phyloP scores from a whole-genome alignment of 306 rosid genomes.

The Cyclanthera cordifolia region DNA sequence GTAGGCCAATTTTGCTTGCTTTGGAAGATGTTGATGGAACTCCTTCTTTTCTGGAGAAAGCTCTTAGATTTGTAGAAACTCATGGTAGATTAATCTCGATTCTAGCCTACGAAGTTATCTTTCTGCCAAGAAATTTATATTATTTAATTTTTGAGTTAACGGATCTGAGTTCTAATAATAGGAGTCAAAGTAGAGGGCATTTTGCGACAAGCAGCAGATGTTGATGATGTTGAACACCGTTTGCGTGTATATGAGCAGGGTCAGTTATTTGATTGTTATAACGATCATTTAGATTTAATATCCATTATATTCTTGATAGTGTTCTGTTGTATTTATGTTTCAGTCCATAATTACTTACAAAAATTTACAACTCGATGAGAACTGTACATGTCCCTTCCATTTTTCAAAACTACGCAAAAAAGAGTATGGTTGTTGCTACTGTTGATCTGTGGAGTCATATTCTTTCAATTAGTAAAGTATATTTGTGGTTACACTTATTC shows the following conservation, averaged over 20 bases:
- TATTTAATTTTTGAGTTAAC: neutral
- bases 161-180: slow-evolving; percentile 17
- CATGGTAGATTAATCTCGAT: slow-evolving; percentile 40
- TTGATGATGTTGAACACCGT: slow-evolving; percentile 84
- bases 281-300: slow-evolving; percentile 3
- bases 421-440: neutral
- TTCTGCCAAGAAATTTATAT: neutral
- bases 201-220: slow-evolving; percentile 96
- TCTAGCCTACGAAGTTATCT: neutral
- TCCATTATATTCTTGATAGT: neutral
- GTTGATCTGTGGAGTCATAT: neutral
- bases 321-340: slow-evolving; percentile 5
- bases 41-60: slow-evolving; percentile 93
- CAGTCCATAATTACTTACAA: neutral
- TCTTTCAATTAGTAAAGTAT: neutral
- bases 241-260: slow-evolving; percentile 87
- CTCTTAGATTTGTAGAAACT: slow-evolving; percentile 64
- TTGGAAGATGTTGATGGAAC: slow-evolving; percentile 91
- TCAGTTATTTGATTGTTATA: slow-evolving; percentile 39
- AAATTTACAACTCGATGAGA: neutral
- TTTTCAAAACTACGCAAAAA: neutral
- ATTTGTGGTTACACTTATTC: neutral
- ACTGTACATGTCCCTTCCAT: neutral
- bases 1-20: slow-evolving; percentile 85
- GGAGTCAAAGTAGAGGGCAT: slow-evolving; percentile 89